phyloP scores from a whole-genome alignment of 805 yeast species.

The Spathaspora sp. region DNA sequence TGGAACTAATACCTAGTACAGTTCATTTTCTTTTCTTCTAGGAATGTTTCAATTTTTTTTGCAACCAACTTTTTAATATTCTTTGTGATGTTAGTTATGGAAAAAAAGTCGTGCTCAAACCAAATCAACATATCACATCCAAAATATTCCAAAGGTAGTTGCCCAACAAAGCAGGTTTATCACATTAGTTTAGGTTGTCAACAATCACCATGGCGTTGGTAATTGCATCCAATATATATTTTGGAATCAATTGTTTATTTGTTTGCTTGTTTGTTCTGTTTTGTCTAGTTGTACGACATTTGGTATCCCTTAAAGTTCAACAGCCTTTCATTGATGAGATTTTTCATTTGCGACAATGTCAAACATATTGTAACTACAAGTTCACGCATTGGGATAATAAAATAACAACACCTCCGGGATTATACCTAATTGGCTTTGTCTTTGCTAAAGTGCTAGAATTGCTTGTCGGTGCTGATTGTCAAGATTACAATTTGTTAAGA shows the following conservation, averaged over 20 bases:
- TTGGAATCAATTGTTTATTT: not conserved
- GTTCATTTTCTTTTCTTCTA: not conserved
- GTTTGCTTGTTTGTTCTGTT: constrained; percentile 9
- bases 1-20: not conserved
- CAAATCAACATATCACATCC: not conserved
- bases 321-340: constrained; percentile 66
- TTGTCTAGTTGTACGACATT: constrained; percentile 11
- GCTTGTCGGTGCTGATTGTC: constrained; percentile 11
- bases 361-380: constrained; percentile 56
- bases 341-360: constrained; percentile 82
- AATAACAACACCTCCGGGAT: constrained; percentile 96
- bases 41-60: not conserved
- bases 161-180: no score
- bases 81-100: not conserved
- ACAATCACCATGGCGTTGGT: constrained; percentile 8
- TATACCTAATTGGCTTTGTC: constrained; percentile 50
- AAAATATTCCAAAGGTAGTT: not conserved
- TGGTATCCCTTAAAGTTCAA: constrained; percentile 18
- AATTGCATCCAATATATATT: constrained; percentile 1
- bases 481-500: constrained; percentile 20
- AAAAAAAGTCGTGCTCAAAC: not conserved
- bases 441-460: constrained; percentile 31
- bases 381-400: constrained; percentile 79
- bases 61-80: constrained; percentile 2
- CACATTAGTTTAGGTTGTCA: not conserved